These are phyloP conservation scores for Metarhizium robertsii DNA, from an alignment of 2,329 filamentous ascomycete species.

Conservation along the genomic window DNA sequence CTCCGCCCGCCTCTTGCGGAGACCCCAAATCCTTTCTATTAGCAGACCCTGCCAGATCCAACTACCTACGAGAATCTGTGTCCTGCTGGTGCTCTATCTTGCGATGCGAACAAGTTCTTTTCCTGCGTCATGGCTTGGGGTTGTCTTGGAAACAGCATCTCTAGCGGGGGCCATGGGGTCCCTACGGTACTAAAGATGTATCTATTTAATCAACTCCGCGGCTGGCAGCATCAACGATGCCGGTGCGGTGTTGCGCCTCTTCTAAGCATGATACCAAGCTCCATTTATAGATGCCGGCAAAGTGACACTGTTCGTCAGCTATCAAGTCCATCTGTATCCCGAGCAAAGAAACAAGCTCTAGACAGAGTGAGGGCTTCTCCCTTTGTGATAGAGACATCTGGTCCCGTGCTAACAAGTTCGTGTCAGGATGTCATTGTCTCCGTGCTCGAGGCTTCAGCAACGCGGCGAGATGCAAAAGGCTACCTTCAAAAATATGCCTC, in stretches of 20 bases:
- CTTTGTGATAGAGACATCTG: not conserved
- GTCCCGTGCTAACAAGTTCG: not conserved
- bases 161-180: constrained; percentile 15
- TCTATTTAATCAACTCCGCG: not conserved
- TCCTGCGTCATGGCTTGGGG: constrained; percentile 28
- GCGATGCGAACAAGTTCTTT: constrained; percentile 8
- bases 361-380: constrained; percentile 18
- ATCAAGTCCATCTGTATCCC: constrained; percentile 19
- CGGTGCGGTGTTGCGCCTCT: not conserved
- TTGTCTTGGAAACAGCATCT: constrained; percentile 30
- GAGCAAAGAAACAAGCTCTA: constrained; percentile 21
- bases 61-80: not conserved
- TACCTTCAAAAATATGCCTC: constrained; percentile 77
- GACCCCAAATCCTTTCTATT: not conserved
- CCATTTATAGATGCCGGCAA: constrained; percentile 5
- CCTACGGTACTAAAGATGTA: constrained; percentile 1
- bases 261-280: not conserved
- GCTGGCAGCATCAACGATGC: not conserved
- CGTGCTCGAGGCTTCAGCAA: constrained; percentile 78
- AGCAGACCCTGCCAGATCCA: not conserved
- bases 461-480: constrained; percentile 83
- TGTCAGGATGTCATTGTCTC: constrained; percentile 74
- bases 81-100: not conserved
- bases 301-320: constrained; percentile 14
- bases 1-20: not conserved